Conservation (phyloP, 2,329 filamentous ascomycete genomes). For the Pestalotiopsis sp. region DNA sequence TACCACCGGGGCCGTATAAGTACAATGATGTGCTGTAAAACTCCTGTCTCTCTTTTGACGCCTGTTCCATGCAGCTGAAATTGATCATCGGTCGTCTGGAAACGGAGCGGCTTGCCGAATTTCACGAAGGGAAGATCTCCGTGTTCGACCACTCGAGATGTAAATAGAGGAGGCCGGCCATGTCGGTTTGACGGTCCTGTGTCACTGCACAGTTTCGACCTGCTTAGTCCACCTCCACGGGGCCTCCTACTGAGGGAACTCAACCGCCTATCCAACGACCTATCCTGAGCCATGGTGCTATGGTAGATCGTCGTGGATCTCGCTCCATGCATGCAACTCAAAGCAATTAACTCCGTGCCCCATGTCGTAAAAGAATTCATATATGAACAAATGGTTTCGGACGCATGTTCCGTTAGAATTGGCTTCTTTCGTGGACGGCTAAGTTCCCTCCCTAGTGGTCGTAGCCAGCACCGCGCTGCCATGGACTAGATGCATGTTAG, state of each 20-base stretch:
- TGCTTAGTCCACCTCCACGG: not conserved
- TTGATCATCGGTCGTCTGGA: slow-evolving; percentile 1
- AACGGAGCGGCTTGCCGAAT: not conserved
- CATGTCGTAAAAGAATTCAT: slow-evolving; percentile 29
- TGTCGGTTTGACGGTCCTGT: not conserved
- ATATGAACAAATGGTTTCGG: slow-evolving; percentile 25
- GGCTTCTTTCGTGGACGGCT: slow-evolving; percentile 22
- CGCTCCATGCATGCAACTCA: slow-evolving; percentile 25
- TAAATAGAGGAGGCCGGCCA: not conserved
- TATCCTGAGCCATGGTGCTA: slow-evolving; percentile 1
- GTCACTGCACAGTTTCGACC: not conserved
- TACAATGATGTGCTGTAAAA: slow-evolving; percentile 8
- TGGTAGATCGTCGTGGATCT: not conserved
- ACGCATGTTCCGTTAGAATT: slow-evolving; percentile 23
- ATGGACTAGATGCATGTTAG: slow-evolving; percentile 42
- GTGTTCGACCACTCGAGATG: not conserved
- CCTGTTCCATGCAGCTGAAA: slow-evolving; percentile 6
- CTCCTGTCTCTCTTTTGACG: slow-evolving; percentile 8
- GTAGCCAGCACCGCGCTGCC: slow-evolving; percentile 59
- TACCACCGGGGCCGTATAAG: not conserved
- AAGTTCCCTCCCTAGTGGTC: slow-evolving; percentile 40
- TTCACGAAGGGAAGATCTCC: not conserved
- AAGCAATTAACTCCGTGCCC: slow-evolving; percentile 30
- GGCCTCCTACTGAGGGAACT: not conserved
- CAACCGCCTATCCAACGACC: slow-evolving; percentile 5